These are phyloP conservation scores for Fraxinus angustifolia DNA, from an alignment of 305 asterid species.

Conservation along the genomic window DNA sequence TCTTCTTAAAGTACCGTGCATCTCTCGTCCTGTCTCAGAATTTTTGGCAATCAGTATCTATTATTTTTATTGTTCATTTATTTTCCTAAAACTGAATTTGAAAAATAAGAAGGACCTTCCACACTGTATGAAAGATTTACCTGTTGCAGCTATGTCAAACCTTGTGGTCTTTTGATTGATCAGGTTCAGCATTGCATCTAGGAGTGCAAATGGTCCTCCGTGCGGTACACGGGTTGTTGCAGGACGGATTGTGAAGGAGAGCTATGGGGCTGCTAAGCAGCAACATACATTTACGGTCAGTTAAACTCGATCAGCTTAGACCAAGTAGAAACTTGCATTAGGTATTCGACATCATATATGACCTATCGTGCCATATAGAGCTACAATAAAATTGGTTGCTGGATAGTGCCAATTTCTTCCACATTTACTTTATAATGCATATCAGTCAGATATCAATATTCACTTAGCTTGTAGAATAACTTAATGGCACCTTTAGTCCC, in stretches of 20 bases:
- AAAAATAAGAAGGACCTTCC: background rate
- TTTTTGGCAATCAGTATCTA: background rate
- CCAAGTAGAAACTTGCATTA: background rate
- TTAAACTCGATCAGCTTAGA: conserved; percentile 5
- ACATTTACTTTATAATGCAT: background rate
- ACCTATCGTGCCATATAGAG: background rate
- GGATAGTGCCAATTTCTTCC: background rate
- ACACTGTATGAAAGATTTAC: background rate
- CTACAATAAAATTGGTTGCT: background rate
- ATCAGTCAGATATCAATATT: background rate
- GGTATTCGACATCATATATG: background rate
- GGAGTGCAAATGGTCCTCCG: conserved; percentile 68
- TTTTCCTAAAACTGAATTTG: background rate
- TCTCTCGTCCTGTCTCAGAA: background rate
- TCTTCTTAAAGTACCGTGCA: background rate
- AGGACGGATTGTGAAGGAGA: conserved; percentile 66
- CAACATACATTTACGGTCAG: conserved; percentile 90
- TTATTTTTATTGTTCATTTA: background rate
- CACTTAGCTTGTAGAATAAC: background rate
- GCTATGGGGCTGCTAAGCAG: conserved; percentile 19
- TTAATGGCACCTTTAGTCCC: background rate
- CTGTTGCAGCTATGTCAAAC: background rate
- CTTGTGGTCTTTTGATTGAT: conserved; percentile 23
- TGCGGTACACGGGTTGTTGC: conserved; percentile 49
- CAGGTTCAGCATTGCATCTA: conserved; percentile 75